Evolutionary conservation across 2,329 filamentous ascomycete genomes (phyloP).

Genomic region (Stemphylium vesicarium): DNA sequence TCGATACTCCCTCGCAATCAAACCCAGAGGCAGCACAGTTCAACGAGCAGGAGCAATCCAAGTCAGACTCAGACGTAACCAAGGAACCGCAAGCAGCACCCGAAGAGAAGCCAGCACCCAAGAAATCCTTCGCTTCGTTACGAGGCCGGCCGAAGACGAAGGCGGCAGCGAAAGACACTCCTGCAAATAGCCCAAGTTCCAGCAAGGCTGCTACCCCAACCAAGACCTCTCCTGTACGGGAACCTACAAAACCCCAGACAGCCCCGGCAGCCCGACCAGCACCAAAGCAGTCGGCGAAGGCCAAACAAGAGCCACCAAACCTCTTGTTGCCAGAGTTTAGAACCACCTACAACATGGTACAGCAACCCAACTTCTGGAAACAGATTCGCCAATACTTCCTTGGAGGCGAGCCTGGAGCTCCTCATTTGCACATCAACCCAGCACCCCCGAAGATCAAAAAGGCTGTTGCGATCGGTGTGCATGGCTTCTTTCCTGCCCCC

Average conservation of each 20-base stretch:
- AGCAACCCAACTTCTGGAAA: conserved; percentile 55
- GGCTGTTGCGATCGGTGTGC: conserved; percentile 90
- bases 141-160: conserved; percentile 40
- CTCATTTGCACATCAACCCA: conserved; percentile 73
- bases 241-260: conserved; percentile 34
- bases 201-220: conserved; percentile 48
- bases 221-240: conserved; percentile 34
- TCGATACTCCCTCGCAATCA: conserved; percentile 58
- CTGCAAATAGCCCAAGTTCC: conserved; percentile 29
- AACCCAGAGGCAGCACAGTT: conserved; percentile 59
- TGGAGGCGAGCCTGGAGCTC: conserved; percentile 61
- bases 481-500: conserved; percentile 89
- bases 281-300: conserved; percentile 30
- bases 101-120: conserved; percentile 29
- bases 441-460: conserved; percentile 77
- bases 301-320: conserved; percentile 59
- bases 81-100: conserved; percentile 26
- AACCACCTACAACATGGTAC: conserved; percentile 65
- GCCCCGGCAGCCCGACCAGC: conserved; percentile 36
- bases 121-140: conserved; percentile 41
- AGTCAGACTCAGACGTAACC: conserved; percentile 17
- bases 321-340: conserved; percentile 73
- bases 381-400: conserved; percentile 49
- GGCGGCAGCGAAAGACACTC: conserved; percentile 24
- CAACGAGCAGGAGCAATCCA: conserved; percentile 50